Evolutionary conservation across 257 asterid genomes (phyloP), one percentile per base, ranked within the genome.

Genomic region (Ocimum tenuiflorum): DNA sequence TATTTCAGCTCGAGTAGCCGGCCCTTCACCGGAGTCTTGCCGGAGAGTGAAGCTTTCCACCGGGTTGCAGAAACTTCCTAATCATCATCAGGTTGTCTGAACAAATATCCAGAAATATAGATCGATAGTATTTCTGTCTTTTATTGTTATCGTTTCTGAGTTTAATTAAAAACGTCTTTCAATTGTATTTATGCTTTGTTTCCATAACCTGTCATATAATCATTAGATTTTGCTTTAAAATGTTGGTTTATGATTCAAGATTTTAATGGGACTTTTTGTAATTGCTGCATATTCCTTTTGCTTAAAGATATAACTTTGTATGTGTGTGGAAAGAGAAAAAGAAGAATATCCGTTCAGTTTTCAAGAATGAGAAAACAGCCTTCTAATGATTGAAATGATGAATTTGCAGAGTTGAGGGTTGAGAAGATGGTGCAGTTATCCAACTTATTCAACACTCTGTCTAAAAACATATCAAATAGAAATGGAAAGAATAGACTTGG

Each of bases 391-490:
- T 18, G 38, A 14, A 46, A 46, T 51, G 62, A 41, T 3, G 48
- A 14, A 70, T 48, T 49, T 55, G 69, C 73, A 69, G 75, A 42
- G 39, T 52, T 20, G 17, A 38, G 56, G 12, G 35, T 7, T 22
- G 46, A 57, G 63, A 53, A 72, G 72, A 90, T 90, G 97, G 97
- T 80, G 74, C 95, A 88, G 63, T 71, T 90, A 4, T 59, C 77
- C 29, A 58, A 78, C 31, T 51, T 90, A 65, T 82, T 88, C 78
- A 79, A 73, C 63, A 70, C 81, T 12, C 71, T 86, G 53, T 83
- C 89, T 1, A 86, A 71, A 69, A 83, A 75, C 54, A 77, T 85
- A 9, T 73, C 89, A 4, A 69, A 24, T 36, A 77, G 47, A 62
- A 77, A 69, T 43, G 79, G 75, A 47, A 86, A 78, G 77, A 88